A percentile compares a stretch with the other conserved stretches of the same genome.
Conservation (phyloP, 768 basidiomycete species). For the Holtermanniella nyarrowii region DNA sequence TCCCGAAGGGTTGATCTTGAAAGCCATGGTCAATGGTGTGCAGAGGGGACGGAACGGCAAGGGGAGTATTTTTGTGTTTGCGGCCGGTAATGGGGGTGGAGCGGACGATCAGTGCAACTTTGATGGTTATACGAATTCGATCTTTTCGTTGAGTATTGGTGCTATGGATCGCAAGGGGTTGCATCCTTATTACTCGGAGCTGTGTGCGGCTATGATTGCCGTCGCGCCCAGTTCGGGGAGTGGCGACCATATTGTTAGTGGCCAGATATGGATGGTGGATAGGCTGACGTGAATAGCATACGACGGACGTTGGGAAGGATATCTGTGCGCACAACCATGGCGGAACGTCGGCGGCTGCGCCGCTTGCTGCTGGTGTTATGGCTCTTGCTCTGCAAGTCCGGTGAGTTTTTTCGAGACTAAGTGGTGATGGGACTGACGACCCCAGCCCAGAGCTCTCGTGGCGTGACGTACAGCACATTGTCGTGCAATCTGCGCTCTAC, state of each 20-base stretch:
- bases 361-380: constrained; percentile 88
- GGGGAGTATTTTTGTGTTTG: constrained; percentile 92
- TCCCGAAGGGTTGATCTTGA: constrained; percentile 78
- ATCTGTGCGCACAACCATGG: constrained; percentile 75
- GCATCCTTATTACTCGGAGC: constrained; percentile 93
- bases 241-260: constrained; percentile 79
- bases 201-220: constrained; percentile 95
- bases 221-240: constrained; percentile 93
- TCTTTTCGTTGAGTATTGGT: constrained; percentile 92
- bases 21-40: constrained; percentile 87
- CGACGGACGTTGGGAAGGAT: constrained; percentile 82
- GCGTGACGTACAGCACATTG: constrained; percentile 90
- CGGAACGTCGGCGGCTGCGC: constrained; percentile 95
- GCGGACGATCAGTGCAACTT: constrained; percentile 96
- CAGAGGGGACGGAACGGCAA: constrained; percentile 79
- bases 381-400: constrained; percentile 79
- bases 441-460: constrained; percentile 82
- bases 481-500: constrained; percentile 60
- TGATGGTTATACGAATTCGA: constrained; percentile 96
- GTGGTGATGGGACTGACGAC: constrained; percentile 6
- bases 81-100: constrained; percentile 88
- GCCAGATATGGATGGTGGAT: background rate
- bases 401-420: constrained; percentile 43
- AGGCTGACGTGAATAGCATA: constrained; percentile 53
- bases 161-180: constrained; percentile 85